Evolutionary conservation across 2,329 filamentous ascomycete species (phyloP).

Genomic region (Paracoccidioides lutzii): DNA sequence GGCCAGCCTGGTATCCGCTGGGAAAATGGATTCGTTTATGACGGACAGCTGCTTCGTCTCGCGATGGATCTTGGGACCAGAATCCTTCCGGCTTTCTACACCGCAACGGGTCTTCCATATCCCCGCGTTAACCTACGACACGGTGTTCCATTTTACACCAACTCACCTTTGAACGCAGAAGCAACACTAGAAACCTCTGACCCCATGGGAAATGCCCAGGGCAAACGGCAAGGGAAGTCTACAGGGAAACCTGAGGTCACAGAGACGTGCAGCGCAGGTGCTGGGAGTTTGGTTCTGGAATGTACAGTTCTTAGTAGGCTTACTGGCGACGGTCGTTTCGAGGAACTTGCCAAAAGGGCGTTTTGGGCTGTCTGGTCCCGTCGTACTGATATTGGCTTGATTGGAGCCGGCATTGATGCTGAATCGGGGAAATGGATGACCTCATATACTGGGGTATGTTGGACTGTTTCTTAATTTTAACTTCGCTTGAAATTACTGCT

Average conservation of each 20-base stretch:
- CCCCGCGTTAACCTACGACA: constrained; percentile 83
- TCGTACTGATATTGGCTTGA: constrained; percentile 70
- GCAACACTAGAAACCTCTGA: constrained; percentile 9
- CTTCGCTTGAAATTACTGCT: constrained; percentile 4
- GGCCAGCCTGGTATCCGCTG: constrained; percentile 45
- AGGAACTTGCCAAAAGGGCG: constrained; percentile 75
- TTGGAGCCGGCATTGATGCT: constrained; percentile 84
- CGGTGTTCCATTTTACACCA: constrained; percentile 83
- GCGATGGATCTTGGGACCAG: constrained; percentile 74
- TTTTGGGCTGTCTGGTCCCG: constrained; percentile 97
- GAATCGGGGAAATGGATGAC: constrained; percentile 84
- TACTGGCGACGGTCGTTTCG: constrained; percentile 76
- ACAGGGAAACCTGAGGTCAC: constrained; percentile 54
- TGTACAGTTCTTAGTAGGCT: constrained; percentile 83
- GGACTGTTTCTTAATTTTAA: constrained; percentile 6
- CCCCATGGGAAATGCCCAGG: not conserved
- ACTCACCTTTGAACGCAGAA: constrained; percentile 59
- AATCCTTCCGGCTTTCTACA: constrained; percentile 83
- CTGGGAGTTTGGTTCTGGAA: constrained; percentile 88
- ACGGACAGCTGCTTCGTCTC: constrained; percentile 81
- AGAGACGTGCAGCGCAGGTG: constrained; percentile 91
- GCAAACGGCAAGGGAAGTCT: not conserved
- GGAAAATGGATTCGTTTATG: constrained; percentile 67
- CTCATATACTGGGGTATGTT: constrained; percentile 57
- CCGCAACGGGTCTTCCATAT: constrained; percentile 81